Evolutionary conservation across 2,329 filamentous ascomycete species (phyloP).

Genomic region (Xylariaceae sp.): DNA sequence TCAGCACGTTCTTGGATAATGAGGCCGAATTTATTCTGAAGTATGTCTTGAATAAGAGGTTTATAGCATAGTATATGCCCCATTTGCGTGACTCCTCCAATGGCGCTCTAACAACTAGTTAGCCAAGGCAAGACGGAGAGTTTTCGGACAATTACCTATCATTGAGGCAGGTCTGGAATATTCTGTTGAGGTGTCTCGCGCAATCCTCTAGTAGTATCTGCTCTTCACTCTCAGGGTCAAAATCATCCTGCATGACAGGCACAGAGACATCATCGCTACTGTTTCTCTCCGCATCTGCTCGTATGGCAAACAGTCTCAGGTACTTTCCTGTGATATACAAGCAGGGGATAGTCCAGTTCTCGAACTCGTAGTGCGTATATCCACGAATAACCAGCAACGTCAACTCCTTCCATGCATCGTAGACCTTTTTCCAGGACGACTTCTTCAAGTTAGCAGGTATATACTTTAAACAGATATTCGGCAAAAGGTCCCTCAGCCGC

Average conservation of each 20-base stretch:
- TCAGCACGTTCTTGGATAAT: conserved; percentile 88
- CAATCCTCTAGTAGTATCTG: conserved; percentile 89
- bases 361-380: conserved; percentile 75
- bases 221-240: conserved; percentile 74
- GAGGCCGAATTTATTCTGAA: conserved; percentile 91
- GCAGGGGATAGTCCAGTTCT: conserved; percentile 90
- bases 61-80: conserved; percentile 94
- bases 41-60: conserved; percentile 96
- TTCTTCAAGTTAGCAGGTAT: conserved; percentile 23
- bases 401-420: conserved; percentile 86
- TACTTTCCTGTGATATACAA: conserved; percentile 88
- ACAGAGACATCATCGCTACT: conserved; percentile 42
- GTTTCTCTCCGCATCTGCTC: conserved; percentile 73
- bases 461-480: not conserved
- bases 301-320: conserved; percentile 84
- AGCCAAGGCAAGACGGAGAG: conserved; percentile 10
- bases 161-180: conserved; percentile 87
- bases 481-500: not conserved
- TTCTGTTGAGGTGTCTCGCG: conserved; percentile 84
- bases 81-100: conserved; percentile 93
- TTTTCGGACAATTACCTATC: conserved; percentile 67
- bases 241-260: conserved; percentile 73
- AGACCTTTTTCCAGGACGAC: conserved; percentile 79
- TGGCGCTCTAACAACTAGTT: conserved; percentile 61
- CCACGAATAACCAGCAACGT: conserved; percentile 76